Base-by-base conservation (phyloP, 768 basidiomycete species). In the Punctularia strigosozonata region DNA sequence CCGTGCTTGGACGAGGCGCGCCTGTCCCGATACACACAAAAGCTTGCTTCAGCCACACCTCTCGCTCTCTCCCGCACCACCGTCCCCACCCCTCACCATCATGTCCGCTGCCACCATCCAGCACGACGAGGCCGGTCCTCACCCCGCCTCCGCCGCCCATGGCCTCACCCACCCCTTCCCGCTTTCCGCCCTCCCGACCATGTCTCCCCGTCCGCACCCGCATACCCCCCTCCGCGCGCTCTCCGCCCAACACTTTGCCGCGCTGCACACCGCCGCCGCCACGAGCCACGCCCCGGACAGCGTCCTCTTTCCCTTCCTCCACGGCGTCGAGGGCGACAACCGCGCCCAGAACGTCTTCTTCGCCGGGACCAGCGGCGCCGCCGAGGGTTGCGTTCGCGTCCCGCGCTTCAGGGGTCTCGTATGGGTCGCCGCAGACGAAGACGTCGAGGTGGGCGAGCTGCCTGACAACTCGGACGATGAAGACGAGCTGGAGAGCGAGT, bases 281-380 rank as follows among this genome's bases (percentile, higher is more conserved):
- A 65, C 72, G 42, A 60, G 74, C 1, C 83, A 91, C 57, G 75
- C 85, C 1, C 81, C 82, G 0, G 89, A 94, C 61, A 65, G 69
- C 28, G 69, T 80, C 48, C 73, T 91, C 41, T 94, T 94, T 55
- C 89, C 89, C 1, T 94, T 90, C 61, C 62, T 89, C 13, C 89
- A 91, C 50, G 85, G 88, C 31, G 66, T 91, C 43, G 88, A 91
- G 50, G 80, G 85, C 46, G 69, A 78, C 42, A 87, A 88, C 52
- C 59, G 71, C 13, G 76, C 78, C 0, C 88, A 89, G 61, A 86
- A 83, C 50, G 66, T 70, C 17, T 91, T 91, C 67, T 92, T 92
- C 53, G 68, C 73, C 8, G 8, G 10, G 26, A 52, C 67, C 7
- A 14, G 42, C 37, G 49, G 34, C 31, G 38, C 37, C 32, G 34